Conservation (phyloP, 768 basidiomycete genomes). For the Lentinula guzmanii region DNA sequence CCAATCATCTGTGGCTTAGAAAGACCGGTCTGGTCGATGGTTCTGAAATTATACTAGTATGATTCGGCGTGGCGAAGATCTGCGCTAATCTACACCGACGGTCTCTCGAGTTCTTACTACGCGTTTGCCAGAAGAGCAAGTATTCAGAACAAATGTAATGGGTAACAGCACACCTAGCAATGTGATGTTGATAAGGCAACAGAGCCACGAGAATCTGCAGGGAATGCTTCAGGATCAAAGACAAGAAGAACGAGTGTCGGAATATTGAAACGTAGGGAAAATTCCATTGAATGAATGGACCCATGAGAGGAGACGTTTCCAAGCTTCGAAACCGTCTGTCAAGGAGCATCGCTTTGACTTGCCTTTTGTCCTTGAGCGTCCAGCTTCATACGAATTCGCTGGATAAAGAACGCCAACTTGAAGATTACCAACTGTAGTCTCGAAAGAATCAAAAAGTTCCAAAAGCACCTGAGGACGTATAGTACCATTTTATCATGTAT, state of each 20-base stretch:
- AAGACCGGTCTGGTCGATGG: neutral
- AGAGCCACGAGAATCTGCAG: neutral
- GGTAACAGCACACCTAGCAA: neutral
- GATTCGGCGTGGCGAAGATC: neutral
- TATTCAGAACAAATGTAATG: neutral
- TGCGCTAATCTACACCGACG: slow-evolving; percentile 6
- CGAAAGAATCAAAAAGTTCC: slow-evolving; percentile 24
- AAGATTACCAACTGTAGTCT: slow-evolving; percentile 14
- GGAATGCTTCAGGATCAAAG: too few relatives aligned
- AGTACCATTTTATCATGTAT: slow-evolving; percentile 26
- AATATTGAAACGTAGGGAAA: slow-evolving; percentile 20
- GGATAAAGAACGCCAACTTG: neutral
- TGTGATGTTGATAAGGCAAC: neutral
- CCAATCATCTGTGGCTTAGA: slow-evolving; percentile 15
- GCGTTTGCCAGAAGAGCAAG: neutral
- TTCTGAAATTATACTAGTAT: neutral
- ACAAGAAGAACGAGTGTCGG: neutral
- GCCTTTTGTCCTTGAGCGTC: neutral
- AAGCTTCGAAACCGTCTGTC: slow-evolving; percentile 2
- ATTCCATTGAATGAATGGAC: slow-evolving; percentile 15
- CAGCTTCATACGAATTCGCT: neutral
- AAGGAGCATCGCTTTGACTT: slow-evolving; percentile 12
- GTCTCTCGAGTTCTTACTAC: neutral
- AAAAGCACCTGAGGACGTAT: slow-evolving; percentile 23
- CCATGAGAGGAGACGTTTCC: slow-evolving; percentile 3